These are phyloP conservation scores for Aureobasidium sp. DNA, from an alignment of 2,329 filamentous ascomycete genomes.

Conservation along the genomic window DNA sequence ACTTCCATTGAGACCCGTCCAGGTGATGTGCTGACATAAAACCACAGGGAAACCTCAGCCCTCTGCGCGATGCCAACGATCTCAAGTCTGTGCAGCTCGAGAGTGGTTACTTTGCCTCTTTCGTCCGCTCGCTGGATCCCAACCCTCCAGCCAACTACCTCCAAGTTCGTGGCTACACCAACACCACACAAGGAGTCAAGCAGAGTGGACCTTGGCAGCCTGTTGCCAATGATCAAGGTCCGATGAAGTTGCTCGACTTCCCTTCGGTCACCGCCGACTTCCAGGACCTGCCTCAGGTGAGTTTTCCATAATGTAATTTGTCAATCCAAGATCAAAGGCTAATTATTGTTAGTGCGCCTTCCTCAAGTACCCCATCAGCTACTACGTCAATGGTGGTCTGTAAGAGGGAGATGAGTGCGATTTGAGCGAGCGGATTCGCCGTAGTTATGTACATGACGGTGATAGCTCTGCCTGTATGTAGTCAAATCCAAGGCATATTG, in stretches of 20 bases:
- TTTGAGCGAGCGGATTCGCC: not conserved
- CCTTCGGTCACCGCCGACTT: constrained; percentile 38
- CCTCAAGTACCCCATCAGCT: constrained; percentile 38
- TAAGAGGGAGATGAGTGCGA: not conserved
- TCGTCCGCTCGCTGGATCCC: constrained; percentile 43
- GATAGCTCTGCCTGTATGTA: not conserved
- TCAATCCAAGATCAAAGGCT: not conserved
- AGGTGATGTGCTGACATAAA: constrained; percentile 13
- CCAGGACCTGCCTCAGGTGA: constrained; percentile 39
- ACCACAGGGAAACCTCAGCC: constrained; percentile 26
- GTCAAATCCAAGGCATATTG: not conserved
- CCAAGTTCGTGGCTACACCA: constrained; percentile 38
- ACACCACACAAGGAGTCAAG: constrained; percentile 33
- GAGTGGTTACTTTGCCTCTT: constrained; percentile 43
- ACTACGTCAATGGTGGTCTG: constrained; percentile 31
- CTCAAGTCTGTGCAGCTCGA: constrained; percentile 39
- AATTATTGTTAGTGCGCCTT: constrained; percentile 32
- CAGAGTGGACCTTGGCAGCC: constrained; percentile 33
- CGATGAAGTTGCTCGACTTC: constrained; percentile 39
- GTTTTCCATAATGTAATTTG: not conserved
- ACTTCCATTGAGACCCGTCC: constrained; percentile 18
- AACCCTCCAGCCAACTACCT: constrained; percentile 43
- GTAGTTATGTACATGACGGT: not conserved
- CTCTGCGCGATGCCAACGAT: constrained; percentile 45
- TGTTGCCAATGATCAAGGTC: constrained; percentile 30